A percentile compares a stretch with the other conserved stretches of the same genome.
Conservation (phyloP, 2,329 filamentous ascomycete genomes). For the Hypocreales sp. region DNA sequence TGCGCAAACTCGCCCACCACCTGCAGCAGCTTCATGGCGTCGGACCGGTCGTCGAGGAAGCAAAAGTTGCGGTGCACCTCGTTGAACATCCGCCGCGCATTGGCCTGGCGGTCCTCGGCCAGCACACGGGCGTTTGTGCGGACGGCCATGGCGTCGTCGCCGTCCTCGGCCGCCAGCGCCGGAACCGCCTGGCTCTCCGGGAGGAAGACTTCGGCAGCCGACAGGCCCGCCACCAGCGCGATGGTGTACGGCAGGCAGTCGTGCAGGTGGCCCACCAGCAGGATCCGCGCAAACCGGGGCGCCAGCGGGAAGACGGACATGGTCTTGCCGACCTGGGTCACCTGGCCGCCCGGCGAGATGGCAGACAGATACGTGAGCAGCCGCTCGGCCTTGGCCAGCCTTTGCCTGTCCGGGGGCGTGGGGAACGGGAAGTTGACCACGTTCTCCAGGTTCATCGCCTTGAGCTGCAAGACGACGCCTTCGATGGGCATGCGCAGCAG, state of each 20-base stretch:
- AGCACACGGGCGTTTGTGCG: slow-evolving; percentile 53
- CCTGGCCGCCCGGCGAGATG: slow-evolving; percentile 52
- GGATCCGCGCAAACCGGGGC: slow-evolving; percentile 79
- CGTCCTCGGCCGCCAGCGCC: slow-evolving; percentile 28
- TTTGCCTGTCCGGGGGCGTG: slow-evolving; percentile 66
- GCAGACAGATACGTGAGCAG: slow-evolving; percentile 77
- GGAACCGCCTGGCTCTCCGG: slow-evolving; percentile 65
- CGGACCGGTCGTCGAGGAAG: slow-evolving; percentile 65
- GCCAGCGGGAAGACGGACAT: slow-evolving; percentile 83
- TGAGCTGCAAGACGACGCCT: slow-evolving; percentile 81
- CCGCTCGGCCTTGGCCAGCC: slow-evolving; percentile 70
- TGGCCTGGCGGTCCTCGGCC: slow-evolving; percentile 54
- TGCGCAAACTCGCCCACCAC: slow-evolving; percentile 79
- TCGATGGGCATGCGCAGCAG: slow-evolving; percentile 85
- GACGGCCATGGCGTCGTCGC: slow-evolving; percentile 21
- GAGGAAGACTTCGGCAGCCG: slow-evolving; percentile 77
- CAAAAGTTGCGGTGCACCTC: slow-evolving; percentile 66
- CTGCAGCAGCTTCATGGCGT: slow-evolving; percentile 81
- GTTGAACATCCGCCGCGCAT: slow-evolving; percentile 45
- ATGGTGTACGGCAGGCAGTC: slow-evolving; percentile 75
- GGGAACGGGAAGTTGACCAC: slow-evolving; percentile 94
- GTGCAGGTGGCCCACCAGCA: slow-evolving; percentile 75
- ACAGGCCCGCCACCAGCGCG: slow-evolving; percentile 74
- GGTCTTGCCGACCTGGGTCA: slow-evolving; percentile 65
- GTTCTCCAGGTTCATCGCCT: slow-evolving; percentile 82